Conservation (phyloP, 306 rosid genomes). For the Fagus crenata region DNA sequence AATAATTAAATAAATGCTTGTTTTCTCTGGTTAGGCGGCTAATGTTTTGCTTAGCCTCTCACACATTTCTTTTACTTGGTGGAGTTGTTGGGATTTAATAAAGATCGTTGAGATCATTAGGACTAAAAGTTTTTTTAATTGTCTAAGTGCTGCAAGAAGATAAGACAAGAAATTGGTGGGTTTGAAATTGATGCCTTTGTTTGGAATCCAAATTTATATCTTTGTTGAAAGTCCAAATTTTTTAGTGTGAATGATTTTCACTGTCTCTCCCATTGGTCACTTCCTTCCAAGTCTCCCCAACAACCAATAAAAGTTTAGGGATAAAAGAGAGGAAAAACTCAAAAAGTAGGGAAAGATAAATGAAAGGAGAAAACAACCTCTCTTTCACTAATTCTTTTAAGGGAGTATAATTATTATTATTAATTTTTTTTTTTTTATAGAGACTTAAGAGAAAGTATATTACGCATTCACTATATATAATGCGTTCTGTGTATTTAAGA, state of each 20-base stretch:
- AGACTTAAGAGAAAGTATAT: too few species aligned
- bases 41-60: slow-evolving; percentile 21
- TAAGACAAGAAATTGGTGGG: slow-evolving; percentile 27
- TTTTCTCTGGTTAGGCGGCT: slow-evolving; percentile 29
- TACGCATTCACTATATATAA: too few species aligned
- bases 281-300: slow-evolving; percentile 8
- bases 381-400: neutral
- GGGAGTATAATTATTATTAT: too few species aligned
- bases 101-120: slow-evolving; percentile 16
- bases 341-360: neutral
- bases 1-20: neutral
- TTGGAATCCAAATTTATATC: neutral
- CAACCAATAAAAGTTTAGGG: too few species aligned
- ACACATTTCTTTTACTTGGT: slow-evolving; percentile 18
- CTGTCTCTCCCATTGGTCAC: neutral
- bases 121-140: slow-evolving; percentile 12
- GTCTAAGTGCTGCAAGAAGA: slow-evolving; percentile 28
- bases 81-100: slow-evolving; percentile 39
- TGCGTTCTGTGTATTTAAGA: too few species aligned
- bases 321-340: neutral
- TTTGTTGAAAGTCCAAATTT: slow-evolving; percentile 2
- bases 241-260: neutral
- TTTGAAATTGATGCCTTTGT: slow-evolving; percentile 24
- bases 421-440: too few species aligned
- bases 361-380: neutral